Evolutionary conservation across 768 basidiomycete genomes (phyloP).

Genomic region (Scleroderma bovista): DNA sequence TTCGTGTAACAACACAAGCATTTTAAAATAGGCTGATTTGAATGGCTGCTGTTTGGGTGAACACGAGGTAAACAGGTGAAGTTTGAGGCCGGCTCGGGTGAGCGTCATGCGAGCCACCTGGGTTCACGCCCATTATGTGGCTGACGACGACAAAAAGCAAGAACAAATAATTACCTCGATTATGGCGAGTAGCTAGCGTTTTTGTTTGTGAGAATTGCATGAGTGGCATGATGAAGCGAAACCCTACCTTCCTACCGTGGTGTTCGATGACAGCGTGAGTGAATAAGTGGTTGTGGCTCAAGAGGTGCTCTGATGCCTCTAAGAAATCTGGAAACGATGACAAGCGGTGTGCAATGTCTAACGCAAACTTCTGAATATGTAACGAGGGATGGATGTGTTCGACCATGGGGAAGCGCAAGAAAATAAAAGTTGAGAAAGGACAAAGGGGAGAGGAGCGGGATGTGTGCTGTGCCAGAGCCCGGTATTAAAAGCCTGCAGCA

Average conservation of each 20-base stretch:
- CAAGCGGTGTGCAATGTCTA: constrained; percentile 25
- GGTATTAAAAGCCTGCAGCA: constrained; percentile 11
- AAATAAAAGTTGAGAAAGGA: constrained; percentile 8
- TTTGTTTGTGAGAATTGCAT: constrained; percentile 3
- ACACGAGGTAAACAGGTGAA: constrained; percentile 45
- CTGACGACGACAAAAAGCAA: neutral
- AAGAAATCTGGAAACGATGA: constrained; percentile 26
- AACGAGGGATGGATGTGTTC: constrained; percentile 9
- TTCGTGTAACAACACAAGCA: constrained; percentile 38
- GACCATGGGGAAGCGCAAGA: constrained; percentile 5
- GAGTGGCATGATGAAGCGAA: neutral
- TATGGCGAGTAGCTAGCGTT: constrained; percentile 41
- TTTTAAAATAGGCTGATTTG: constrained; percentile 46
- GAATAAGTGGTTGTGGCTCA: constrained; percentile 12
- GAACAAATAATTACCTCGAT: constrained; percentile 40
- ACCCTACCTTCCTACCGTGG: constrained; percentile 24
- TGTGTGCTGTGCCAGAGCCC: constrained; percentile 23
- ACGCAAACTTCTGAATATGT: constrained; percentile 21
- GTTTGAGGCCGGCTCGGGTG: constrained; percentile 34
- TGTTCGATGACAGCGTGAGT: constrained; percentile 17
- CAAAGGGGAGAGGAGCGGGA: constrained; percentile 14
- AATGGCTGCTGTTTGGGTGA: constrained; percentile 32
- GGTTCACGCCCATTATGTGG: neutral
- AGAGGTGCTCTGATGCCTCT: constrained; percentile 23
- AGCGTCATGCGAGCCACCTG: constrained; percentile 48